These are phyloP conservation scores for Botrytis paeoniae DNA, from an alignment of 2,329 filamentous ascomycete species.

Conservation along the genomic window DNA sequence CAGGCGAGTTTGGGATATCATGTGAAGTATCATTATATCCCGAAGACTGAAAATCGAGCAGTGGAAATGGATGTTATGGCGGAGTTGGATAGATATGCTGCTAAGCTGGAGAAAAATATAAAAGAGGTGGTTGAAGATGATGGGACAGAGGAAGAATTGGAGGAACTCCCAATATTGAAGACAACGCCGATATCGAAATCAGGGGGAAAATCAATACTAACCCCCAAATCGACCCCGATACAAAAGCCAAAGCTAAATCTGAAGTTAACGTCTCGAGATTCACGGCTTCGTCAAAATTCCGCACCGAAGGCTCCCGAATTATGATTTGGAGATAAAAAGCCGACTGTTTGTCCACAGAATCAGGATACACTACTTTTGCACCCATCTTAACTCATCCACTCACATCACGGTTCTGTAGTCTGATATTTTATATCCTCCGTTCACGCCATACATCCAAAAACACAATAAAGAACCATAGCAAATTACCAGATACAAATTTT, in stretches of 20 bases:
- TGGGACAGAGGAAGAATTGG: not conserved
- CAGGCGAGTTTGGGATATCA: not conserved
- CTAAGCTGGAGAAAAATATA: not conserved
- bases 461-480: not conserved
- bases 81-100: not conserved
- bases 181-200: not conserved
- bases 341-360: no score
- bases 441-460: not conserved
- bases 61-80: not conserved
- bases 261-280: no score
- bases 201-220: not conserved
- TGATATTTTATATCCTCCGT: not conserved
- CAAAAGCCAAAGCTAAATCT: not conserved
- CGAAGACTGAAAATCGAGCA: not conserved
- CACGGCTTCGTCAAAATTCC: no score
- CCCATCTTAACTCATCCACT: no score
- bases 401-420: not conserved
- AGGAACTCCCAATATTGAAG: not conserved
- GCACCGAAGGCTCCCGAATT: not conserved
- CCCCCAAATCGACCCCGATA: not conserved
- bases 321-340: no score
- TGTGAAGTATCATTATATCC: not conserved
- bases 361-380: no score
- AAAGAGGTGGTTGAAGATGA: not conserved
- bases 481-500: not conserved